phyloP scores from a whole-genome alignment of 2,329 filamentous ascomycete species.

The Colletotrichum trifolii region DNA sequence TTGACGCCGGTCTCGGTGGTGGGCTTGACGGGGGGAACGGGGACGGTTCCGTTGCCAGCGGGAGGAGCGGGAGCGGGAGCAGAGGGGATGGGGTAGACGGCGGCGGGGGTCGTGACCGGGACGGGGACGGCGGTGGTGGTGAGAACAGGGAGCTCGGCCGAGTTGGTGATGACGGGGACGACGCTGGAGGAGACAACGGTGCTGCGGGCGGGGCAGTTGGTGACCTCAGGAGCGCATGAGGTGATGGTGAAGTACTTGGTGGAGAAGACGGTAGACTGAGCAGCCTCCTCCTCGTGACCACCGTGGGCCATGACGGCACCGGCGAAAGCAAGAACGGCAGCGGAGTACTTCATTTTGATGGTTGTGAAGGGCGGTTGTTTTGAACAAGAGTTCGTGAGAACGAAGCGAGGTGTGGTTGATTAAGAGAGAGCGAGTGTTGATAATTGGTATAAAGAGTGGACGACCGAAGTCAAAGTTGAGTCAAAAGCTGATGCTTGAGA shows the following conservation, averaged over 20 bases:
- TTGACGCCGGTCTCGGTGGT: constrained; percentile 34
- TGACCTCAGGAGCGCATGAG: constrained; percentile 61
- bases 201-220: constrained; percentile 57
- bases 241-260: constrained; percentile 68
- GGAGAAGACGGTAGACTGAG: constrained; percentile 62
- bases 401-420: constrained; percentile 43
- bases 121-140: constrained; percentile 58
- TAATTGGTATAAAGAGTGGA: constrained; percentile 63
- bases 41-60: constrained; percentile 40
- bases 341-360: constrained; percentile 73
- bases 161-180: constrained; percentile 53
- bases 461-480: constrained; percentile 65
- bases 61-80: constrained; percentile 40
- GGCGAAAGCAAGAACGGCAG: constrained; percentile 59
- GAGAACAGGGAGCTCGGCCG: constrained; percentile 55
- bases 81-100: constrained; percentile 38
- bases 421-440: constrained; percentile 46
- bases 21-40: constrained; percentile 24
- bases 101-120: constrained; percentile 25
- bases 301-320: constrained; percentile 53
- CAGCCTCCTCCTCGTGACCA: constrained; percentile 18
- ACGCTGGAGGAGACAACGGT: constrained; percentile 53
- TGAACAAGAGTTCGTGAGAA: constrained; percentile 44
- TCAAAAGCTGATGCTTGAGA: constrained; percentile 50
- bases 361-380: constrained; percentile 40